Conservation (phyloP, 331 rosid species). For the Arachis monticola region DNA sequence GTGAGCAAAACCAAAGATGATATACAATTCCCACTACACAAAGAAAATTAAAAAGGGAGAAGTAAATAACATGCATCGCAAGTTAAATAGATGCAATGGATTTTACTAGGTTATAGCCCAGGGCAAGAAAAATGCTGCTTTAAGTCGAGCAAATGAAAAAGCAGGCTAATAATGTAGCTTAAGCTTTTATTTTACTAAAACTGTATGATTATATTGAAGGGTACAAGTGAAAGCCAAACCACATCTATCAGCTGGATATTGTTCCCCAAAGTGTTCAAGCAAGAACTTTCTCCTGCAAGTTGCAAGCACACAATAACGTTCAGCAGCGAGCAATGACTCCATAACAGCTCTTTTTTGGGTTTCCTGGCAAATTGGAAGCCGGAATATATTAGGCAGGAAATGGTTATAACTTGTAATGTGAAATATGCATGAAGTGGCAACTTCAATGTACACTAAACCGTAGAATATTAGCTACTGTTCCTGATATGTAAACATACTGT, state of each 20-base stretch:
- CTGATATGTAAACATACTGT: constrained; percentile 51
- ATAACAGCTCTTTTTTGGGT: constrained; percentile 75
- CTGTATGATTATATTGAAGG: constrained; percentile 31
- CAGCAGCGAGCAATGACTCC: constrained; percentile 82
- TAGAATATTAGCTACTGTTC: constrained; percentile 11
- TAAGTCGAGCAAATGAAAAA: constrained; percentile 21
- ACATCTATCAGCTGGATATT: constrained; percentile 62
- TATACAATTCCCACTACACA: neutral
- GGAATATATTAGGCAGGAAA: constrained; percentile 30
- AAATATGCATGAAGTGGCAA: constrained; percentile 34
- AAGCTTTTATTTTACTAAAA: constrained; percentile 15
- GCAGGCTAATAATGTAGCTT: constrained; percentile 18
- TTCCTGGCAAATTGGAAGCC: constrained; percentile 56
- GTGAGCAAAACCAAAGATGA: no score
- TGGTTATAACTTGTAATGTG: constrained; percentile 1
- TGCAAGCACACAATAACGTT: constrained; percentile 70
- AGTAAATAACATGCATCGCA: neutral
- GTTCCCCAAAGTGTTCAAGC: constrained; percentile 87
- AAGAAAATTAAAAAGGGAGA: neutral
- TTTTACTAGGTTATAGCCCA: neutral
- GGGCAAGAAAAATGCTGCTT: neutral
- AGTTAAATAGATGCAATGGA: neutral
- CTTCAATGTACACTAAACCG: constrained; percentile 32
- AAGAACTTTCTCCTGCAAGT: constrained; percentile 86
- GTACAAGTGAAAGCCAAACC: constrained; percentile 58